Percentiles rank a stretch among this genome's conserved stretches.
These are phyloP conservation scores for Botrytis sinoallii DNA, from an alignment of 2,329 filamentous ascomycete genomes.

Conservation along the genomic window DNA sequence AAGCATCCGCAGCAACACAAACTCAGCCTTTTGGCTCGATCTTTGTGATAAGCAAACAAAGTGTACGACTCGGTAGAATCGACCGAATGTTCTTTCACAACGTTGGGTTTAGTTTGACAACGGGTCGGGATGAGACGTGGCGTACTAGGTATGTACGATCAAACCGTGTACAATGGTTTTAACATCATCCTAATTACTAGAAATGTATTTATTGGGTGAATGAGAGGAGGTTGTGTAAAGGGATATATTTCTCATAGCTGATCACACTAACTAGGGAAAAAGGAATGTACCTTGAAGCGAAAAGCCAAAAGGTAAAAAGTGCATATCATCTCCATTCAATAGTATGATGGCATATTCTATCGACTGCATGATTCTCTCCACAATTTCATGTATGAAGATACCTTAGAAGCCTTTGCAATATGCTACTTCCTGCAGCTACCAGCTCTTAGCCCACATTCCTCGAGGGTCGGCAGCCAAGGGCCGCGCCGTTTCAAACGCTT, in stretches of 20 bases:
- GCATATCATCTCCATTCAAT: constrained; percentile 9
- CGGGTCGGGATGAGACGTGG: constrained; percentile 15
- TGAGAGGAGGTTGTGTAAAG: neutral
- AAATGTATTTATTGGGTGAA: neutral
- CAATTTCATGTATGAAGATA: neutral
- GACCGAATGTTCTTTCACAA: constrained; percentile 21
- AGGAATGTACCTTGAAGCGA: neutral
- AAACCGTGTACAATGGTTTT: constrained; percentile 15
- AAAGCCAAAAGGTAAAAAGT: constrained; percentile 4
- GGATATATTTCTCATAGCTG: neutral
- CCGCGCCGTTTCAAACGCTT: constrained; percentile 12
- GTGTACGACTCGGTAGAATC: constrained; percentile 28
- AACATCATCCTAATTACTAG: neutral
- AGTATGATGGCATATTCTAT: neutral
- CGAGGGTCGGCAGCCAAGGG: constrained; percentile 12
- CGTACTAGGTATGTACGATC: constrained; percentile 12
- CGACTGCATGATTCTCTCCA: constrained; percentile 17
- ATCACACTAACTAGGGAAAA: neutral
- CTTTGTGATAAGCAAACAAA: constrained; percentile 28
- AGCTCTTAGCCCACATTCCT: constrained; percentile 7
- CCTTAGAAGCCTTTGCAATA: neutral
- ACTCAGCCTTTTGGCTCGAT: constrained; percentile 20
- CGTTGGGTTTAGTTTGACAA: constrained; percentile 14
- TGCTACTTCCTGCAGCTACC: constrained; percentile 3
- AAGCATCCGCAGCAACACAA: constrained; percentile 28